Base-by-base conservation (phyloP, 192 early-diverging fungal species). In the Coemansia sp. region DNA sequence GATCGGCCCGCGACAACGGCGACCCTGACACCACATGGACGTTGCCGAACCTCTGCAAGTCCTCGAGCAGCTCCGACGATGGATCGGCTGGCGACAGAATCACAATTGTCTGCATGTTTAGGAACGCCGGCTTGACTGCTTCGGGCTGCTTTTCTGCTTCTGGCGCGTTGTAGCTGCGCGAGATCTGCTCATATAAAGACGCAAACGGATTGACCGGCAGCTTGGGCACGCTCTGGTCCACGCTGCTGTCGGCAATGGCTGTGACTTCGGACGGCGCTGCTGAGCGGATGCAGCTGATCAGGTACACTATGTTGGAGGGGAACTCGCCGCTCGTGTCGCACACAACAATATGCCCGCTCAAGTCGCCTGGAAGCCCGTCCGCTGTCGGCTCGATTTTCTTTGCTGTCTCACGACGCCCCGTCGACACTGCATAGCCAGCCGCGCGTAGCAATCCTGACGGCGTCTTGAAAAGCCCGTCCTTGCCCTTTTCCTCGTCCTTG, bases 281-380 rank as follows among this genome's bases (percentile, higher is more conserved):
- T 15, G 82, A 82, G 24, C 89, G 86, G 61, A 88, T 71, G 18
- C 87, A 83, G 38, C 81, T 85, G 56, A 91, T 63, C 59, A 91
- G 83, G 70, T 85, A 87, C 12, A 85, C 73, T n/a, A 89, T 71
- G 69, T 89, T 89, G 46, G 66, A 57, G 1, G 86, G 87, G 67
- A 90, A 91, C 49, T 75, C 71, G 38, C 17, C 42, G 48, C 81
- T 82, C 11, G 86, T 82, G 23, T 82, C 77, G 64, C 88, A 89
- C 34, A 88, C 73, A 4, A 90, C 68, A 2, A 90, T 37, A 48
- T 90, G 88, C 34, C 82, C 82, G n/a, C 64, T 11, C 12, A 89
- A 66, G 55, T 76, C 68, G 44, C 63, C 70, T 8, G 67, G 64
- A 62, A 75, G 58, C 12, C 67, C 71, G 42, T 70, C 74, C 24